Conservation (phyloP, 164 flowering plant species). For the Tetracentron sinense region DNA sequence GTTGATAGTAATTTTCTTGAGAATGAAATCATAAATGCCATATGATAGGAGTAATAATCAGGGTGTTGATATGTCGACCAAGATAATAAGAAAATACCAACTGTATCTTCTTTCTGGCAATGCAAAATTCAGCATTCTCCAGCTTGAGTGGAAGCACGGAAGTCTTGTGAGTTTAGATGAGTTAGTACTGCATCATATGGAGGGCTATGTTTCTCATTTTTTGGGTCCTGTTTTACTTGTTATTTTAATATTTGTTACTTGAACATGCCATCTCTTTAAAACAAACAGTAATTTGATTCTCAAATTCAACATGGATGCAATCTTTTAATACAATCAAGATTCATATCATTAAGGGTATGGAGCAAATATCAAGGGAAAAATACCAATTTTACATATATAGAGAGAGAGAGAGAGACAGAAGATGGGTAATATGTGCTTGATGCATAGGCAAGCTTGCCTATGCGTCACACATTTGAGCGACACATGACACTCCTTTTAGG, state of each 20-base stretch:
- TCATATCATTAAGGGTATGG: not conserved
- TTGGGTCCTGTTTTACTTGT: not conserved
- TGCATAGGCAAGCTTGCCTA: too few relatives aligned
- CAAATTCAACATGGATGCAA: not conserved
- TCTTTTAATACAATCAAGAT: not conserved
- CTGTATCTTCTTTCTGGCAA: not conserved
- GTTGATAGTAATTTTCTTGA: too few relatives aligned
- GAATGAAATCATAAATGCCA: not conserved
- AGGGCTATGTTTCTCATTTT: not conserved
- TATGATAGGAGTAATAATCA: not conserved
- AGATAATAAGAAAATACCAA: not conserved
- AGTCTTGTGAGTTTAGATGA: not conserved
- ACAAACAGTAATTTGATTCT: not conserved
- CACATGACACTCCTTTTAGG: too few relatives aligned
- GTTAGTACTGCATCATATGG: not conserved
- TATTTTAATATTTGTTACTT: not conserved
- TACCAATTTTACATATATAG: not conserved
- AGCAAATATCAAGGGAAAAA: not conserved
- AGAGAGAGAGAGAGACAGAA: too few relatives aligned
- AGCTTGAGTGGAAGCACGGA: not conserved
- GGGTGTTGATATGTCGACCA: not conserved
- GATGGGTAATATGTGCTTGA: too few relatives aligned
- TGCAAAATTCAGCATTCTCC: not conserved
- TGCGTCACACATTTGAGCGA: too few relatives aligned
- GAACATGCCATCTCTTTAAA: slow-evolving; percentile 1